Evolutionary conservation across 306 rosid genomes (phyloP), one percentile per base, ranked within the genome.

Genomic region (Quercus berberidifolia): DNA sequence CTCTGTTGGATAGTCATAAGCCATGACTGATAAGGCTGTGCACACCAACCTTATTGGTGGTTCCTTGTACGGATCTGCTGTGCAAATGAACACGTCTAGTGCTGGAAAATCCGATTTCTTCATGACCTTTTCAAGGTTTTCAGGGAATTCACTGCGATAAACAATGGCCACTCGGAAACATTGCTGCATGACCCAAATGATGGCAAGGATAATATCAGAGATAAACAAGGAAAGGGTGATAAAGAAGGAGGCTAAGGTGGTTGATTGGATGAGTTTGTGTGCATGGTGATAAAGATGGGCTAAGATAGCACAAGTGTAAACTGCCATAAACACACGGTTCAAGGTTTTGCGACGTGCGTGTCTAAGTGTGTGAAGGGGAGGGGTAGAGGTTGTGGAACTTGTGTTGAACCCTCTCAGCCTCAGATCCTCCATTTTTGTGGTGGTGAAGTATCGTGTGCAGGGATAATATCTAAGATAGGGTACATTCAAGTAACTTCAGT

Each of bases 61-160:
- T 78, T 87, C 90, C 73, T 84, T 84, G 76, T 67, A 62, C 1
- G 86, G 90, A 74, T 87, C 90, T 5, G 85, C 78, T 0, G 86
- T 87, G 76, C 90, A 87, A 35, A 84, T 76, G 69, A 87, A 87
- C 77, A 87, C 78, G 31, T 84, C 90, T 7, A 87, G 30, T 10
- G 77, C 69, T 21, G 88, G 88, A 46, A 82, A 79, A 8, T 67
- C 72, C 26, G 69, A 0, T 38, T 77, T 60, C 12, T 12, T 57
- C 30, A 73, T 5, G 1, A 68, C 20, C 59, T 21, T 43, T 19
- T 70, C 4, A 20, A 84, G 51, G 55, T 58, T 69, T n/a, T 77
- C 72, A 2, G 78, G 83, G 35, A 65, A 82, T 67, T 87, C 85
- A 0, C 56, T 21, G 4, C 88, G 85, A 33, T 72, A 55, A 58